Percentiles rank a stretch among this genome's conserved stretches.
phyloP scores from a whole-genome alignment of 371 early-diverging fungal genomes.

The Batkoa obscura region DNA sequence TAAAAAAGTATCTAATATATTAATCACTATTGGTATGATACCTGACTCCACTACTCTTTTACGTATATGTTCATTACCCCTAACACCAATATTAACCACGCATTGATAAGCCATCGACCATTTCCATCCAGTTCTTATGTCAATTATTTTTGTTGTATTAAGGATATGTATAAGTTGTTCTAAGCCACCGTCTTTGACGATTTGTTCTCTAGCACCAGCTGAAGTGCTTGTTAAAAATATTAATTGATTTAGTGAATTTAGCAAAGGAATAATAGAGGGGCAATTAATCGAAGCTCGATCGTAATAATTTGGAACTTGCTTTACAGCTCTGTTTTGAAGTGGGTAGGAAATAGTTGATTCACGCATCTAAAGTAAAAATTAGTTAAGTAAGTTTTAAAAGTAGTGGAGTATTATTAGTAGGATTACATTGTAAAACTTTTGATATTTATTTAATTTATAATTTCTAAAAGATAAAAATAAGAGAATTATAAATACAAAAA shows the following conservation, averaged over 20 bases:
- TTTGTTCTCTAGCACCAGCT: slow-evolving; percentile 60
- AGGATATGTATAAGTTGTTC: slow-evolving; percentile 66
- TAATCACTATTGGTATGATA: slow-evolving; percentile 53
- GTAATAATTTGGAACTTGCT: slow-evolving; percentile 33
- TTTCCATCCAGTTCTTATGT: slow-evolving; percentile 47
- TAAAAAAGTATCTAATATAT: slow-evolving; percentile 48
- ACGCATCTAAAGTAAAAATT: slow-evolving; percentile 29
- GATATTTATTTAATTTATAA: too few relatives aligned
- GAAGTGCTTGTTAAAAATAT: slow-evolving; percentile 65
- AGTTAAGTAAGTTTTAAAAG: too few relatives aligned
- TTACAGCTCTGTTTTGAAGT: slow-evolving; percentile 47
- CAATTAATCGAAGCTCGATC: slow-evolving; percentile 80
- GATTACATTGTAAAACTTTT: too few relatives aligned
- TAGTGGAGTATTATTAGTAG: too few relatives aligned
- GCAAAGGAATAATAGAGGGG: slow-evolving; percentile 64
- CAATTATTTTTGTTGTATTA: slow-evolving; percentile 35
- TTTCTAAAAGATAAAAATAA: too few relatives aligned
- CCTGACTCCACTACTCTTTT: slow-evolving; percentile 70
- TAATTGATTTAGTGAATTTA: slow-evolving; percentile 71
- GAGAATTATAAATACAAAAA: too few relatives aligned
- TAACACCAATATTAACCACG: slow-evolving; percentile 66
- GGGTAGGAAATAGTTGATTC: slow-evolving; percentile 66
- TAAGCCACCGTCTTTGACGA: slow-evolving; percentile 72
- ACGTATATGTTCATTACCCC: slow-evolving; percentile 61
- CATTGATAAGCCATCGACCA: slow-evolving; percentile 70